Evolutionary conservation across 331 rosid species (phyloP).

Genomic region (Spiraea crenata): DNA sequence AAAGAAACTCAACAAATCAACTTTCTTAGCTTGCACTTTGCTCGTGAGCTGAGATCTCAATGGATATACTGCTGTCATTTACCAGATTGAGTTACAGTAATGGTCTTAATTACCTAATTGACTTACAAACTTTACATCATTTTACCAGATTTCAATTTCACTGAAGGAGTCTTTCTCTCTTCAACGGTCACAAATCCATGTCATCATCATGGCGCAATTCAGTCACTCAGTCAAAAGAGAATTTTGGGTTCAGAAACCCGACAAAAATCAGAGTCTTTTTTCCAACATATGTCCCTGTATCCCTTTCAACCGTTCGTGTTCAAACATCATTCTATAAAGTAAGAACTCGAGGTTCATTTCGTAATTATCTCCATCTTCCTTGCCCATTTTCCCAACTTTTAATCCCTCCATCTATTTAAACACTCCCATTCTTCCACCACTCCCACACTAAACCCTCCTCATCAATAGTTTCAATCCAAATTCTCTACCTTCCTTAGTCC

Average conservation of each 20-base stretch:
- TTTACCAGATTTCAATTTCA: too few relatives aligned
- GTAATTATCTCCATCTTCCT: conserved; percentile 47
- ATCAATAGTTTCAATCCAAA: conserved; percentile 13
- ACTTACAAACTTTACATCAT: too few relatives aligned
- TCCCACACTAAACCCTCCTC: conserved; percentile 29
- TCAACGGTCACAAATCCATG: conserved; percentile 56
- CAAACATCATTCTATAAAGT: conserved; percentile 42
- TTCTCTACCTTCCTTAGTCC: neutral
- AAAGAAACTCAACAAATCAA: conserved; percentile 8
- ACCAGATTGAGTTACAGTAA: too few relatives aligned
- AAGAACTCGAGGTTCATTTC: conserved; percentile 48
- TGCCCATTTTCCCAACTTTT: conserved; percentile 26
- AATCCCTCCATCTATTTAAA: conserved; percentile 48
- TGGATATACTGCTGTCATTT: neutral
- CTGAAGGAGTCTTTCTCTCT: conserved; percentile 4
- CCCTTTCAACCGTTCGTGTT: conserved; percentile 60
- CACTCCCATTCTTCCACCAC: conserved; percentile 31
- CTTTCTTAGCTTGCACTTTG: conserved; percentile 17
- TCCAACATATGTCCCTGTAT: conserved; percentile 74
- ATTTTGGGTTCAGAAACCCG: conserved; percentile 54
- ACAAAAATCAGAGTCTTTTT: conserved; percentile 77
- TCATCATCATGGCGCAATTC: conserved; percentile 35
- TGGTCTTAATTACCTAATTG: too few relatives aligned
- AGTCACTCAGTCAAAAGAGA: conserved; percentile 68
- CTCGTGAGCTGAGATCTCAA: neutral